phyloP scores from a whole-genome alignment of 192 early-diverging fungal genomes.

The Phycomyces blakesleeanus region DNA sequence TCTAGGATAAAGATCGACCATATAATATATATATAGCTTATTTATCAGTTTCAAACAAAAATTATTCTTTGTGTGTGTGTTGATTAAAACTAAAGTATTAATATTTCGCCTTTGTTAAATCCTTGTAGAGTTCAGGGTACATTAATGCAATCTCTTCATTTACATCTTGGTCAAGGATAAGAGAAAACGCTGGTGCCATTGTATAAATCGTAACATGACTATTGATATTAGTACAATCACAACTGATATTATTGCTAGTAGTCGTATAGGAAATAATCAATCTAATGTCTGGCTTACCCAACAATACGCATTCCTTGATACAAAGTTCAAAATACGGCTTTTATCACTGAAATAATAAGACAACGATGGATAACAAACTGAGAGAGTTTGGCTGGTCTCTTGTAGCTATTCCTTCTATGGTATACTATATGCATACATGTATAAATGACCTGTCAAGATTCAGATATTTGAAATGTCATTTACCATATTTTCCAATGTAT shows the following conservation, averaged over 20 bases:
- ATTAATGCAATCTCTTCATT: slow-evolving; percentile 83
- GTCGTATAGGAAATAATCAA: background rate
- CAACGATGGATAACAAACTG: slow-evolving; percentile 98
- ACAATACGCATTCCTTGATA: slow-evolving; percentile 87
- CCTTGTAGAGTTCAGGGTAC: slow-evolving; percentile 93
- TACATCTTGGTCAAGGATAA: slow-evolving; percentile 90
- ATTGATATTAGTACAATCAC: background rate
- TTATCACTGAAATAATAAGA: slow-evolving; percentile 95
- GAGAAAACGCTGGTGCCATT: slow-evolving; percentile 93
- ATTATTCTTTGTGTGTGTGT: no score
- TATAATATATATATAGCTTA: slow-evolving; percentile 21
- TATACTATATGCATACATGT: slow-evolving; percentile 67
- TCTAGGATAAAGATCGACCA: slow-evolving; percentile 85
- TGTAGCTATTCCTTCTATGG: slow-evolving; percentile 94
- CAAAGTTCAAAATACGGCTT: slow-evolving; percentile 92
- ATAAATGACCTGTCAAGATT: slow-evolving; percentile 79
- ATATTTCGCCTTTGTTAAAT: slow-evolving; percentile 69
- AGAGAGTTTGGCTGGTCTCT: slow-evolving; percentile 87
- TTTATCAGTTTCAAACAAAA: background rate
- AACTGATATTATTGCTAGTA: background rate
- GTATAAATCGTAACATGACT: slow-evolving; percentile 93
- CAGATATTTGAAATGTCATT: slow-evolving; percentile 91
- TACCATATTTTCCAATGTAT: slow-evolving; percentile 81
- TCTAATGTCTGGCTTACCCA: slow-evolving; percentile 37
- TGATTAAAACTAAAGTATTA: no score